phyloP scores from a whole-genome alignment of 2,329 filamentous ascomycete species.

The Hortaea werneckii region DNA sequence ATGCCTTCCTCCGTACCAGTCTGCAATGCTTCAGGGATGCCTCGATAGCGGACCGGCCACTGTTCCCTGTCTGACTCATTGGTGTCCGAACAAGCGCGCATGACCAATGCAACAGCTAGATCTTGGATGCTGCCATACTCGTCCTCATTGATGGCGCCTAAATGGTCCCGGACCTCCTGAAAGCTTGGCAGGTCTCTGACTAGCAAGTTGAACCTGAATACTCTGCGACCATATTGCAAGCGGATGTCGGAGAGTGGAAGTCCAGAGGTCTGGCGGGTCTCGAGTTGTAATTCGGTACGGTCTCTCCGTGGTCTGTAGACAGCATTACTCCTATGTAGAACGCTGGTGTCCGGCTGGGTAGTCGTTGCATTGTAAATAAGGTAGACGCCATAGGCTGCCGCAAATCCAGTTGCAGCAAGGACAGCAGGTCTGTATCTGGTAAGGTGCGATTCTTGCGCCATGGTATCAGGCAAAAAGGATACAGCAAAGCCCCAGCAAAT shows the following conservation, averaged over 20 bases:
- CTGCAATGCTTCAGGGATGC: background rate
- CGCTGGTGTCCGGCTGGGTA: slow-evolving; percentile 15
- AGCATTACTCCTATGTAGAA: slow-evolving; percentile 57
- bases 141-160: background rate
- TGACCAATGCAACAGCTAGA: background rate
- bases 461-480: background rate
- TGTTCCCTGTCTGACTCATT: background rate
- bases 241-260: background rate
- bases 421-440: slow-evolving; percentile 36
- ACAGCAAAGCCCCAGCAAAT: too few species aligned
- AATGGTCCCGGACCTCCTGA: background rate
- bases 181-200: background rate
- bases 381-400: slow-evolving; percentile 49
- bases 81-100: background rate
- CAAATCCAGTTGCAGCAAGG: slow-evolving; percentile 45
- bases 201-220: background rate
- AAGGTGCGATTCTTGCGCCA: slow-evolving; percentile 1
- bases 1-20: background rate
- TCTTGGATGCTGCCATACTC: background rate
- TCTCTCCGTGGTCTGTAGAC: slow-evolving; percentile 38
- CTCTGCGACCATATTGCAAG: background rate
- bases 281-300: background rate
- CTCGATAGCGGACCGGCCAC: background rate
- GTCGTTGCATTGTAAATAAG: slow-evolving; percentile 41
- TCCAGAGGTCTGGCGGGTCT: background rate